Evolutionary conservation across 179 eudicot species (phyloP), one percentile per base, ranked within the genome.

Genomic region (Sideroxylon spinosum): DNA sequence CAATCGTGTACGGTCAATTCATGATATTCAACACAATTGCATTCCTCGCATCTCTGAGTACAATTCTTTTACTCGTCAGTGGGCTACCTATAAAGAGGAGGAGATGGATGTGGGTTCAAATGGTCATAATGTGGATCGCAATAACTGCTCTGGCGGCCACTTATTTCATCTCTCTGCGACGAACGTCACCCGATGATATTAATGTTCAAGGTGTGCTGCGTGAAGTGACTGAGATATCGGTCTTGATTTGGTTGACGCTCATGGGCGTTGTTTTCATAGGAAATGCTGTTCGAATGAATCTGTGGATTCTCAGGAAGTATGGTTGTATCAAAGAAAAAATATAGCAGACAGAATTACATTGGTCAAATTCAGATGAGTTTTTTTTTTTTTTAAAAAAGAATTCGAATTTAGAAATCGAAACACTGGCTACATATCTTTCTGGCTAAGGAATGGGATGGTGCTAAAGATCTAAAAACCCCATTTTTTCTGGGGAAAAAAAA

Each of bases 291-390:
- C 71, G 81, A 10, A 73, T 81, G 81, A 81, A 81, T 52, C 55
- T 71, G 20, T 81, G 83, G 83, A 14, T 81, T 71, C 83, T 81
- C 20, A 71, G 83, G 37, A 81, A 77, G 73, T 81, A 76, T 72
- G 83, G 83, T 2, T 63, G 7, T 11, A 77, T 81, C 25, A 56
- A 81, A 37, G 76, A 71, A 29, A 81, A 81, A n/a, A n/a, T n/a
- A n/a, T n/a, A n/a, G n/a, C n/a, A n/a, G n/a, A n/a, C n/a, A n/a
- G n/a, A n/a, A n/a, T n/a, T n/a, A n/a, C n/a, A n/a, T n/a, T n/a
- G n/a, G n/a, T n/a, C n/a, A n/a, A n/a, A n/a, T n/a, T n/a, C n/a
- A n/a, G n/a, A n/a, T n/a, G n/a, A n/a, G n/a, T n/a, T n/a, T n/a
- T n/a, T n/a, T n/a, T n/a, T n/a, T n/a, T n/a, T n/a, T n/a, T n/a